Evolutionary conservation across 2,329 filamentous ascomycete species (phyloP).

Genomic region (Aurifilum marmelostoma): DNA sequence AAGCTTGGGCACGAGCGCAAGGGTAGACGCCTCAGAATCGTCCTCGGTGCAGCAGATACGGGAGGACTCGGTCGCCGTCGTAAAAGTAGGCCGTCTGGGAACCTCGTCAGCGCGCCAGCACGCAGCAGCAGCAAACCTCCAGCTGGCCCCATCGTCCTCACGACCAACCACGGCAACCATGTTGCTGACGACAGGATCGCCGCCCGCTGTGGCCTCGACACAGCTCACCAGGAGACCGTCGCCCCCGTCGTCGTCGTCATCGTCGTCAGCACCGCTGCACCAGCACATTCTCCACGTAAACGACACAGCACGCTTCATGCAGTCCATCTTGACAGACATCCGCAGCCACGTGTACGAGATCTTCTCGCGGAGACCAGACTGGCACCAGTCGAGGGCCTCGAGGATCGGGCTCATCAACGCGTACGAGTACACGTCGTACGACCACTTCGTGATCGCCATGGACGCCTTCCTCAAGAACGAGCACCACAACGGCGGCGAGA

Average conservation of each 20-base stretch:
- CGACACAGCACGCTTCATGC: slow-evolving; percentile 25
- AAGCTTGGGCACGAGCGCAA: not conserved
- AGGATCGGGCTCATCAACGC: slow-evolving; percentile 26
- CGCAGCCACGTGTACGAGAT: slow-evolving; percentile 30
- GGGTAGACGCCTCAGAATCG: not conserved
- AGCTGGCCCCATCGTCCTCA: not conserved
- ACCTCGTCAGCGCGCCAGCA: not conserved
- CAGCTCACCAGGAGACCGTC: not conserved
- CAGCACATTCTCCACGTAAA: slow-evolving; percentile 24
- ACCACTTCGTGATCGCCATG: slow-evolving; percentile 30
- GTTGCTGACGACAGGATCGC: not conserved
- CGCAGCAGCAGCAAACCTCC: not conserved
- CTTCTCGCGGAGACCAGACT: slow-evolving; percentile 29
- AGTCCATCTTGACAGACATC: slow-evolving; percentile 30
- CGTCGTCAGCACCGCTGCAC: not conserved
- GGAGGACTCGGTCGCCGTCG: not conserved
- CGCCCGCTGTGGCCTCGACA: not conserved
- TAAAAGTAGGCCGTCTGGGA: not conserved
- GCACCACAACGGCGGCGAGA: slow-evolving; percentile 28
- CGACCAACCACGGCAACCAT: not conserved
- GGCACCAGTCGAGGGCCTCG: slow-evolving; percentile 24
- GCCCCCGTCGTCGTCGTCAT: not conserved
- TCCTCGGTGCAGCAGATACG: not conserved
- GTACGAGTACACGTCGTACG: slow-evolving; percentile 31
- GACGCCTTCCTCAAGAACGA: slow-evolving; percentile 30